Evolutionary conservation across 129 eudicot species (phyloP).

Genomic region (Artemisia annua): DNA sequence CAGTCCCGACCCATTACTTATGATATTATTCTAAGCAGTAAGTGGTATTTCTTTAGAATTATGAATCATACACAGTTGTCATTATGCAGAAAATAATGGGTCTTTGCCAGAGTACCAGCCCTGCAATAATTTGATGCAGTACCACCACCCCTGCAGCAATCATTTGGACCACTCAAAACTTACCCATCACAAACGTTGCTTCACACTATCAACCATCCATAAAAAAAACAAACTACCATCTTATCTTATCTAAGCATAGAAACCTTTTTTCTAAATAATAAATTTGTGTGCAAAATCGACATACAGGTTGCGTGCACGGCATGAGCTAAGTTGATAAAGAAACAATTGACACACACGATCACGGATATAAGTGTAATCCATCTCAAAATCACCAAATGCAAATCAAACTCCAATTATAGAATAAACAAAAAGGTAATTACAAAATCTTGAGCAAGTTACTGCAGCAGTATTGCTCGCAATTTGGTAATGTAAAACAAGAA

Average conservation of each 20-base stretch:
- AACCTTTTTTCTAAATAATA: not conserved
- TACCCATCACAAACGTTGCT: constrained; percentile 24
- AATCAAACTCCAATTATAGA: constrained; percentile 13
- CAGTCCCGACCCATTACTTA: not conserved
- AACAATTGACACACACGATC: not conserved
- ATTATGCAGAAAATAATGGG: constrained; percentile 20
- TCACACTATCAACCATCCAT: constrained; percentile 36
- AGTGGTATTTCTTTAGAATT: no score
- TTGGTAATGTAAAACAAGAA: constrained; percentile 1
- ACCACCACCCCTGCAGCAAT: constrained; percentile 19
- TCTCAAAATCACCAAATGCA: constrained; percentile 15
- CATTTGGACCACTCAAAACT: constrained; percentile 39
- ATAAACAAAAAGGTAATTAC: constrained; percentile 19
- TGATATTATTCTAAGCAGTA: not conserved
- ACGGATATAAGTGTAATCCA: not conserved
- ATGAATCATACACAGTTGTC: constrained; percentile 22
- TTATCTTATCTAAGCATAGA: constrained; percentile 44
- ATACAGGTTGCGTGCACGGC: no score
- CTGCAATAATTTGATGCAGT: constrained; percentile 24
- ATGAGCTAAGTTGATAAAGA: no score
- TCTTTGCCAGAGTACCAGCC: constrained; percentile 12
- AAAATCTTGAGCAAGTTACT: constrained; percentile 5
- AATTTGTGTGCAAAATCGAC: no score
- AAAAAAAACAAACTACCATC: constrained; percentile 12
- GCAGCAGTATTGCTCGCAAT: not conserved